Evolutionary conservation across 2,329 filamentous ascomycete species (phyloP).

Genomic region (Fusarium mexicanum): DNA sequence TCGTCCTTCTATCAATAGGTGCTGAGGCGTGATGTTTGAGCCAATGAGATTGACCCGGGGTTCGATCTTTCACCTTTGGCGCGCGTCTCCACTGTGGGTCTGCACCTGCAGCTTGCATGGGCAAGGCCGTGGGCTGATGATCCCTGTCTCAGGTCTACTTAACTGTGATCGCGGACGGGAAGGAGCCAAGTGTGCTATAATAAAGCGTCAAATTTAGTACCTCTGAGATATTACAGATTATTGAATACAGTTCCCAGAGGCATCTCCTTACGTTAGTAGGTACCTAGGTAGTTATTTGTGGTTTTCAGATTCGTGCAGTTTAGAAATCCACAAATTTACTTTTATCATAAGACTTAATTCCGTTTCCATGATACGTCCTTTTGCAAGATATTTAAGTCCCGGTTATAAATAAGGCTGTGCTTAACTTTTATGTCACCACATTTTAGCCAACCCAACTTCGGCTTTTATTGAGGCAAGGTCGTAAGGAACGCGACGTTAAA

Average conservation of each 20-base stretch:
- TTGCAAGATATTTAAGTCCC: not conserved
- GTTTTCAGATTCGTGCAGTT: not conserved
- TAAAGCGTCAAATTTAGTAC: not conserved
- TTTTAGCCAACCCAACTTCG: slow-evolving; percentile 15
- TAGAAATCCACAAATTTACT: not conserved
- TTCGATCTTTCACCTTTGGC: slow-evolving; percentile 30
- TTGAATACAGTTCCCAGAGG: not conserved
- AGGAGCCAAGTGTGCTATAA: slow-evolving; percentile 9
- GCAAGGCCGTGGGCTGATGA: slow-evolving; percentile 23
- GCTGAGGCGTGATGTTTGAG: not conserved
- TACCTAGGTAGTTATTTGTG: too few relatives aligned
- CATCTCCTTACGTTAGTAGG: not conserved
- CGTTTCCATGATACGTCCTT: not conserved
- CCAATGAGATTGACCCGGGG: not conserved
- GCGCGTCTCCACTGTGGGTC: slow-evolving; percentile 35
- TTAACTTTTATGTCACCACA: not conserved
- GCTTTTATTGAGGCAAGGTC: slow-evolving; percentile 15
- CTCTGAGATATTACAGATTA: not conserved
- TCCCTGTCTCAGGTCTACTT: slow-evolving; percentile 16
- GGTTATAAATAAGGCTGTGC: not conserved
- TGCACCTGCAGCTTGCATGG: slow-evolving; percentile 34
- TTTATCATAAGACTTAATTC: not conserved
- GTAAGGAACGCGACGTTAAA: slow-evolving; percentile 6
- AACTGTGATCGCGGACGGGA: slow-evolving; percentile 28
- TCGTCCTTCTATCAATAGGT: not conserved